A percentile compares a stretch with the other conserved stretches of the same genome.
These are phyloP conservation scores for Aciculoconidium aculeatum DNA, from an alignment of 805 yeast genomes.

Conservation along the genomic window DNA sequence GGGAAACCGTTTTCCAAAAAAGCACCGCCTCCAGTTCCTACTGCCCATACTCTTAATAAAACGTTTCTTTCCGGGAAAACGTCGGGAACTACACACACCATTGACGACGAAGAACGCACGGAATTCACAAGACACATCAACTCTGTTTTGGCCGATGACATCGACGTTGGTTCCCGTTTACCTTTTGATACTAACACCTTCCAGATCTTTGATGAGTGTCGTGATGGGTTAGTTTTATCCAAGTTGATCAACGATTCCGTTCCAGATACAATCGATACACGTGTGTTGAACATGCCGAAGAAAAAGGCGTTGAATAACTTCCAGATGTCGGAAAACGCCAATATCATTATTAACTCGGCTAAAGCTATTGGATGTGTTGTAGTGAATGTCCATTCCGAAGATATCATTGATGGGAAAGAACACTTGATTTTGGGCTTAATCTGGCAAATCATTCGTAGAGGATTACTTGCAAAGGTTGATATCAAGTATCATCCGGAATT, in stretches of 20 bases:
- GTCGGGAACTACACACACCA: constrained; percentile 93
- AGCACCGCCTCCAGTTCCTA: constrained; percentile 34
- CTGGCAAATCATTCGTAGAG: constrained; percentile 98
- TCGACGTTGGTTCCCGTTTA: constrained; percentile 73
- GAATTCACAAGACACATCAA: constrained; percentile 97
- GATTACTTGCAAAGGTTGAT: constrained; percentile 89
- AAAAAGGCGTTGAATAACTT: constrained; percentile 81
- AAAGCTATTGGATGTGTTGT: constrained; percentile 98
- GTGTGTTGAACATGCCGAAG: constrained; percentile 89
- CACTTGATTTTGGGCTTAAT: constrained; percentile 86
- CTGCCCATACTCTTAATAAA: constrained; percentile 46
- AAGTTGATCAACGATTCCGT: constrained; percentile 95
- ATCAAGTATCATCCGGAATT: constrained; percentile 95
- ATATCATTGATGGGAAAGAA: constrained; percentile 89
- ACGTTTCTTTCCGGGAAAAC: constrained; percentile 81
- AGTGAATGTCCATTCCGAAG: constrained; percentile 95
- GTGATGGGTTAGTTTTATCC: constrained; percentile 90
- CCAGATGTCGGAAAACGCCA: constrained; percentile 95
- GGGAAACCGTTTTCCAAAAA: constrained; percentile 10
- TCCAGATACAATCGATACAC: constrained; percentile 96
- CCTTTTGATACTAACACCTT: constrained; percentile 93
- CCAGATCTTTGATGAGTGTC: constrained; percentile 94
- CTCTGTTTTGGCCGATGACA: constrained; percentile 82
- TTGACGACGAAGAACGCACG: constrained; percentile 92
- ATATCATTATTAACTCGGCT: constrained; percentile 95